Base-by-base conservation (phyloP, 164 flowering plant genomes). In the Akebia trifoliata region DNA sequence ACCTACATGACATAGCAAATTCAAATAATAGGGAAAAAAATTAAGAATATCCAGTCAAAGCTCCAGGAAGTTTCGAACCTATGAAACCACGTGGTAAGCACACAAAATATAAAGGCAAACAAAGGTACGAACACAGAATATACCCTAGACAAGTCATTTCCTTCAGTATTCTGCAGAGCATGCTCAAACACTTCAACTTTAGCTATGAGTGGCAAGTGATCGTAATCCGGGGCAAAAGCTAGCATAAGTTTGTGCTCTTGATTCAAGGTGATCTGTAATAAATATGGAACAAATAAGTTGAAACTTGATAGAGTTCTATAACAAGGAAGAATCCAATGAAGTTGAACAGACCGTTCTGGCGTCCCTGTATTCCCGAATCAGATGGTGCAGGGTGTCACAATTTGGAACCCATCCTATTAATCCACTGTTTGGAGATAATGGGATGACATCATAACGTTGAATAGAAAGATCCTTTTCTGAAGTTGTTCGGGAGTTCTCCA, bases 101-200 rank as follows among this genome's bases (percentile, higher is more conserved):
- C n/a, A 34, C 10, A 38, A 18, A 15, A 10, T 12, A 4, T 7
- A 10, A 22, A 18, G 28, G 10, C 26, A 12, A 24, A 18, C 7
- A 53, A 50, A 15, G 31, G 45, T 57, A 32, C 7, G 37, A 39
- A n/a, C 30, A 50, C 11, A 49, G 36, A 40, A 51, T 71, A 47
- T 69, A 94, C 99, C 87, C 86, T 78, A 29, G 91, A 60, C 44
- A 94, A 75, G 69, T 94, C 99, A 77, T 88, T 88, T 64, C 99
- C 99, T 61, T 90, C 96, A 30, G 96, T 86, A 63, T 85, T 94
- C 42, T 81, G 80, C 31, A 90, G 61, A 32, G 99, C 97, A 74
- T 88, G 87, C 66, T 90, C 82, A 73, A 94, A 94, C 25, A 87
- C 97, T 72, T 94, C 99, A 42, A 94, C 97, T 73, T 94, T 94